These are phyloP conservation scores for Suillus fuscotomentosus DNA, from an alignment of 768 basidiomycete species.

Conservation along the genomic window DNA sequence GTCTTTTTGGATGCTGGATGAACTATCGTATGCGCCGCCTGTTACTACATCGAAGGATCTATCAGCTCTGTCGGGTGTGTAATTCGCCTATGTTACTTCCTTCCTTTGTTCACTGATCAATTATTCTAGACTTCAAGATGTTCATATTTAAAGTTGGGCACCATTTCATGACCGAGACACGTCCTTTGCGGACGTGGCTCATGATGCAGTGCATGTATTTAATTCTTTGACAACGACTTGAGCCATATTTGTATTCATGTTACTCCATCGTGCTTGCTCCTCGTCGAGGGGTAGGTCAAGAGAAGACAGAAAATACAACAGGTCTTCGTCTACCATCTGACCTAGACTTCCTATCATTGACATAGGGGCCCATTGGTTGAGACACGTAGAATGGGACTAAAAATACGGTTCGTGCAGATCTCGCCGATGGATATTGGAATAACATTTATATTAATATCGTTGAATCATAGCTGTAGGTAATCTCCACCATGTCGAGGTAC, in stretches of 20 bases:
- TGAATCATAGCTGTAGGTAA: slow-evolving; percentile 15
- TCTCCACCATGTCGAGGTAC: slow-evolving; percentile 25
- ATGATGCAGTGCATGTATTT: not conserved
- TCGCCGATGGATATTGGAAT: not conserved
- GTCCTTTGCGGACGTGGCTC: not conserved
- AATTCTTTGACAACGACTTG: not conserved
- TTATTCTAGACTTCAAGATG: not conserved
- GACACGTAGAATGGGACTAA: slow-evolving; percentile 40
- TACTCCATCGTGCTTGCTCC: not conserved
- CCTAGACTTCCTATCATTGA: slow-evolving; percentile 42
- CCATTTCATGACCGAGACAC: not conserved
- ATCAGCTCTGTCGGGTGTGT: not conserved
- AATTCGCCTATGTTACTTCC: not conserved
- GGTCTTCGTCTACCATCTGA: slow-evolving; percentile 36
- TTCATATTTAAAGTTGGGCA: not conserved
- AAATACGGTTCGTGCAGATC: slow-evolving; percentile 34
- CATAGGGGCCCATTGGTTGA: slow-evolving; percentile 35
- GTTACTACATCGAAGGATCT: not conserved
- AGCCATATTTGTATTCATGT: no score
- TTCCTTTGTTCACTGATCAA: not conserved
- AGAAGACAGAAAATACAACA: slow-evolving; percentile 14
- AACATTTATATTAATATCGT: not conserved
- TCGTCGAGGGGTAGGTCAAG: slow-evolving; percentile 6
- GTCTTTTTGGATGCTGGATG: not conserved
- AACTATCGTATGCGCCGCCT: not conserved